phyloP scores from a whole-genome alignment of 1,284 basidiomycete species.

The Sanghuangporus sanghuang region DNA sequence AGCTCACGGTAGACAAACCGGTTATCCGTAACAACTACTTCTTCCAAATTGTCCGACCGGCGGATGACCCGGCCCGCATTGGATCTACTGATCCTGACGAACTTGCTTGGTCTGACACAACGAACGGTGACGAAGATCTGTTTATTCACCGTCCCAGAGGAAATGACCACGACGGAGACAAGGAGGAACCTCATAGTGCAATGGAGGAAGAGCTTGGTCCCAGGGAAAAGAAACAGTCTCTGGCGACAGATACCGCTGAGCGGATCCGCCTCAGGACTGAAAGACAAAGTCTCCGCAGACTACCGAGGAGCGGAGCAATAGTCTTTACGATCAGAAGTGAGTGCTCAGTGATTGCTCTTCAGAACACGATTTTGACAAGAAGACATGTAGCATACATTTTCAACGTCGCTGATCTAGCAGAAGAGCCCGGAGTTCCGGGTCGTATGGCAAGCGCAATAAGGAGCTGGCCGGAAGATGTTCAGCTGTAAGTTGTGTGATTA shows the following conservation, averaged over 20 bases:
- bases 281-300: constrained; percentile 66
- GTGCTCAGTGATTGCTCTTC: background rate
- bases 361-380: background rate
- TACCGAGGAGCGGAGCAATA: constrained; percentile 62
- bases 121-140: constrained; percentile 59
- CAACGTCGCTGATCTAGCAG: constrained; percentile 50
- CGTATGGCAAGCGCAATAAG: constrained; percentile 63
- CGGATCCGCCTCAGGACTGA: constrained; percentile 62
- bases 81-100: constrained; percentile 51
- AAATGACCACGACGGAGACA: constrained; percentile 25
- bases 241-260: constrained; percentile 31
- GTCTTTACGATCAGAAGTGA: constrained; percentile 68
- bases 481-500: constrained; percentile 27
- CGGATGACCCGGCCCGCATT: constrained; percentile 15
- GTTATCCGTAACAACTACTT: constrained; percentile 71
- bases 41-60: constrained; percentile 48
- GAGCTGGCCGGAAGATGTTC: constrained; percentile 67
- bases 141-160: constrained; percentile 32
- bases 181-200: background rate
- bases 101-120: constrained; percentile 60
- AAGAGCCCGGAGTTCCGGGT: constrained; percentile 61
- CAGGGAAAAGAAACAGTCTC: background rate
- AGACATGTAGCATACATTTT: constrained; percentile 26
- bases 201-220: background rate
- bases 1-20: constrained; percentile 60